A percentile compares a stretch with the other conserved stretches of the same genome.
Evolutionary conservation across 2,329 filamentous ascomycete genomes (phyloP).

Genomic region (Penicillium sp.): DNA sequence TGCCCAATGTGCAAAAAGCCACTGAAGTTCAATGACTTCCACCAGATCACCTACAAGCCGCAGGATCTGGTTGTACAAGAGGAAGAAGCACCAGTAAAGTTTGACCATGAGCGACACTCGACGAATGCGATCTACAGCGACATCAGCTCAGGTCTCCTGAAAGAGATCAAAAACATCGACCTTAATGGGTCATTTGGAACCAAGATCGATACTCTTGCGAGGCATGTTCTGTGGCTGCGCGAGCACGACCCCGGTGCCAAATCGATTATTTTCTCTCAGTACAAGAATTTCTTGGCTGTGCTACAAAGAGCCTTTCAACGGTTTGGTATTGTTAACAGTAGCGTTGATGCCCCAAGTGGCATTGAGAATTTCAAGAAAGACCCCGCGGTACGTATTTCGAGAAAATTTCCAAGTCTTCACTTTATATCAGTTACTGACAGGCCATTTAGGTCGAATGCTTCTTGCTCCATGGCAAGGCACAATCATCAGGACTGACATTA

Average conservation of each 20-base stretch:
- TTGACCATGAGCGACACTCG: slow-evolving; percentile 35
- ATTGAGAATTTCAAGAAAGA: slow-evolving; percentile 78
- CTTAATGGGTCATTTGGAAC: slow-evolving; percentile 78
- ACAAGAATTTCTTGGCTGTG: slow-evolving; percentile 77
- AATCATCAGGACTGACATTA: slow-evolving; percentile 86
- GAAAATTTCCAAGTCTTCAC: neutral
- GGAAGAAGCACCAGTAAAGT: slow-evolving; percentile 39
- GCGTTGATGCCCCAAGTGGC: slow-evolving; percentile 70
- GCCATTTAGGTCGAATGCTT: slow-evolving; percentile 73
- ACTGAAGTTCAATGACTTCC: slow-evolving; percentile 70
- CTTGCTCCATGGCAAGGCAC: slow-evolving; percentile 83
- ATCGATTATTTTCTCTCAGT: slow-evolving; percentile 93
- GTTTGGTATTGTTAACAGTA: slow-evolving; percentile 74
- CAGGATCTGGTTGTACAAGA: slow-evolving; percentile 72
- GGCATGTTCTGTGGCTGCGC: slow-evolving; percentile 85
- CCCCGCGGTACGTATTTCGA: slow-evolving; percentile 50
- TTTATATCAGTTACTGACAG: slow-evolving; percentile 16
- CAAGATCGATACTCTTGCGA: slow-evolving; percentile 82
- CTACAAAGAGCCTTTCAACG: slow-evolving; percentile 70
- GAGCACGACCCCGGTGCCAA: slow-evolving; percentile 84
- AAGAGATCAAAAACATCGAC: slow-evolving; percentile 81
- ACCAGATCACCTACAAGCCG: slow-evolving; percentile 83
- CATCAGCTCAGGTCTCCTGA: slow-evolving; percentile 71
- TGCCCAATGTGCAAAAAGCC: slow-evolving; percentile 84
- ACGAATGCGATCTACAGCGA: slow-evolving; percentile 72